Percentiles rank a stretch among this genome's conserved stretches.
phyloP scores from a whole-genome alignment of 768 basidiomycete genomes.

The Glaciozyma martinii region DNA sequence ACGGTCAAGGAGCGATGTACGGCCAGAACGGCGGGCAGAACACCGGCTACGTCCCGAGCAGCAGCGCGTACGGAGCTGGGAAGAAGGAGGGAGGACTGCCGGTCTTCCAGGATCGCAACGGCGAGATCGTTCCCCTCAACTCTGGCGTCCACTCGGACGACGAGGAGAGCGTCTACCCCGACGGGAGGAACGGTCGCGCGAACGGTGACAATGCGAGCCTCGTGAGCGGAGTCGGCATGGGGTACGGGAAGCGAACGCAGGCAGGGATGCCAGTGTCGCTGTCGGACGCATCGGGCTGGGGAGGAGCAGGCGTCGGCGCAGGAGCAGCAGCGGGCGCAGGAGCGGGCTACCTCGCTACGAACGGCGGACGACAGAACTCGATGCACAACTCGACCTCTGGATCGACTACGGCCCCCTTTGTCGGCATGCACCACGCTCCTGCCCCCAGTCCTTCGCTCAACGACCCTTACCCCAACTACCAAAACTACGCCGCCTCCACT shows the following conservation, averaged over 20 bases:
- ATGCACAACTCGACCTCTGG: no score
- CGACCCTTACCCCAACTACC: no score
- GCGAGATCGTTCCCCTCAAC: constrained; percentile 23
- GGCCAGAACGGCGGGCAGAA: not conserved
- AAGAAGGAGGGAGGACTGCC: constrained; percentile 4
- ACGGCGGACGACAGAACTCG: no score
- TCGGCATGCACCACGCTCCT: no score
- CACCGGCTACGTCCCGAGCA: not conserved
- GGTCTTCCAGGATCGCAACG: constrained; percentile 20
- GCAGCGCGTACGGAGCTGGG: not conserved
- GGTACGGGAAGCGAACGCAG: constrained; percentile 19
- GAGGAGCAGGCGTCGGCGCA: no score
- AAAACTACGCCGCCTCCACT: no score
- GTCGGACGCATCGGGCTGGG: no score
- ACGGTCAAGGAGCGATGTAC: not conserved
- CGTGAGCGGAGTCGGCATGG: constrained; percentile 37
- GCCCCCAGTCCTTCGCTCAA: no score
- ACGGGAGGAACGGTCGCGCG: not conserved
- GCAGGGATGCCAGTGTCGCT: no score
- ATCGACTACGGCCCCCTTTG: no score
- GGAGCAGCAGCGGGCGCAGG: no score
- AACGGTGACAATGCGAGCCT: constrained; percentile 22
- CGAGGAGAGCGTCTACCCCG: not conserved
- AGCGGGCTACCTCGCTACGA: no score
- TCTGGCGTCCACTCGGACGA: constrained; percentile 14